Evolutionary conservation across 768 basidiomycete species (phyloP), one percentile per base, ranked within the genome.

Genomic region (Xerocomellus dryophilus): DNA sequence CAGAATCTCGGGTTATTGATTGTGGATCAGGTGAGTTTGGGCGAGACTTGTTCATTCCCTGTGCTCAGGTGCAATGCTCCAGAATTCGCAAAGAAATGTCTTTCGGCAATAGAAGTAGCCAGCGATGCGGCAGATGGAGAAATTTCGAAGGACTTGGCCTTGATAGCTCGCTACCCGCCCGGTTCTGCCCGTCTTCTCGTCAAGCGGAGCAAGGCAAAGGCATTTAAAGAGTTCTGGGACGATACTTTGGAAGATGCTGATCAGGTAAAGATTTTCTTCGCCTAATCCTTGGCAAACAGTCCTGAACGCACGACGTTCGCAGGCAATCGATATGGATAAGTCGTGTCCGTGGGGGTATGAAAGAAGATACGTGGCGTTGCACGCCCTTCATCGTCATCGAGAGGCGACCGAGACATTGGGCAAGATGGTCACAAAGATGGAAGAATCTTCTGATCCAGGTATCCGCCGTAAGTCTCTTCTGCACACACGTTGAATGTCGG

Each of bases 1-100:
- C 51, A 34, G 42, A 32, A 21, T 51, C 35, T 11, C 25, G 35
- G 6, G 50, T 20, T 23, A 36, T 15, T 15, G n/a, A 51, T 23
- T 48, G 12, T 32, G 40, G 44, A 18, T 51, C 40, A 3, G 40
- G 61, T 62, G 39, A 45, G 51, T 27, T 29, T 17, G n/a, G 15
- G 20, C 14, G 1, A 0, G 2, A 17, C 14, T 43, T 11, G 4
- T 40, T 10, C n/a, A 29, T 25, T 4, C 1, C n/a, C 17, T 41
- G 15, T 17, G 32, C 12, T 53, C n/a, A 43, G 21, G 41, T 31
- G 2, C 1, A 40, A 10, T 5, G 6, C 34, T 7, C 5, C 11
- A 59, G 62, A 54, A 18, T 50, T 27, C 23, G 50, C 42, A 15
- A 18, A 35, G 10, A 27, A 27, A 27, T 43, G 50, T 35, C 34